These are phyloP conservation scores for Moricandia moricandioides DNA, from an alignment of 345 rosid genomes.

Conservation along the genomic window DNA sequence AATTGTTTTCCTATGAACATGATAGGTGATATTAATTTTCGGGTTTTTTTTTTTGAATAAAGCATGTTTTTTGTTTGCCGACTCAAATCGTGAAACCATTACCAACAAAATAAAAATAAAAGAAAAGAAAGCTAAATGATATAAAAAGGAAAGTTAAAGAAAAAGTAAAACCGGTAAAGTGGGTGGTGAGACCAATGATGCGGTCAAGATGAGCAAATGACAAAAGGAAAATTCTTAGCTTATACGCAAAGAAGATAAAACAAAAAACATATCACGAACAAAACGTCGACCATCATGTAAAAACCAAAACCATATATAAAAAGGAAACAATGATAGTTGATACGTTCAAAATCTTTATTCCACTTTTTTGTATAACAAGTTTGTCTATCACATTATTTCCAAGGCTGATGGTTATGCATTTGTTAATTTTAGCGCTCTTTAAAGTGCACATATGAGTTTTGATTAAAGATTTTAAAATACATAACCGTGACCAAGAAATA, in stretches of 20 bases:
- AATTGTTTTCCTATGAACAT: not conserved
- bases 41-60: not conserved
- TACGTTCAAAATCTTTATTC: slow-evolving; percentile 12
- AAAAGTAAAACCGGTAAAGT: slow-evolving; percentile 7
- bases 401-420: not conserved
- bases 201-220: slow-evolving; percentile 2
- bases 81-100: not conserved
- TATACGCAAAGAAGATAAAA: slow-evolving; percentile 21
- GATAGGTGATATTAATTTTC: not conserved
- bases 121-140: not conserved
- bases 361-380: not conserved
- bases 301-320: not conserved
- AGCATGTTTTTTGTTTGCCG: not conserved
- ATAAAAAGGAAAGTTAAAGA: slow-evolving; percentile 6
- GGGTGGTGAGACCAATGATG: slow-evolving; percentile 2
- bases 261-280: not conserved
- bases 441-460: not conserved
- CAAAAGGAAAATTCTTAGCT: slow-evolving; percentile 13
- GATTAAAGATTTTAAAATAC: not conserved
- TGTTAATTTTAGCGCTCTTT: not conserved
- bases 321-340: not conserved
- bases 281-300: slow-evolving; percentile 5
- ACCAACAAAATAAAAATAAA: not conserved
- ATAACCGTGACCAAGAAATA: too few relatives aligned
- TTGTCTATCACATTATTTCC: not conserved